Conservation (phyloP, 495 filamentous ascomycete genomes). For the Trichoderma virens region DNA sequence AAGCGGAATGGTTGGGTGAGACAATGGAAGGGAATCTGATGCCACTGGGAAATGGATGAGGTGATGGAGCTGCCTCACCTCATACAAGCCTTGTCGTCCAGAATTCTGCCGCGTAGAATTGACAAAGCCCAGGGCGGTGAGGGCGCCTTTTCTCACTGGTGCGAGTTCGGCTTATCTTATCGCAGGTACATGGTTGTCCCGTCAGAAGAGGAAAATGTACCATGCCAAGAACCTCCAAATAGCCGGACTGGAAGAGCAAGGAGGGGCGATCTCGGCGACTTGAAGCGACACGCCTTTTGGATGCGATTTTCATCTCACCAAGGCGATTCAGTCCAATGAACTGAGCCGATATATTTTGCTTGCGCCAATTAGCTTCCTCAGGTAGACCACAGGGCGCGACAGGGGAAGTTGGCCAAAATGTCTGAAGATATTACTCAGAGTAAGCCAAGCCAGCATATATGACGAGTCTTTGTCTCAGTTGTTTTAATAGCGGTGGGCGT, state of each 20-base stretch:
- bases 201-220: no score
- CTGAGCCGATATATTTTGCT: no score
- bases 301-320: neutral
- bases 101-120: neutral
- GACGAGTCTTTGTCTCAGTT: neutral
- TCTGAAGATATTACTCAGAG: constrained; percentile 6
- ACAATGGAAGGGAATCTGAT: neutral
- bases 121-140: constrained; percentile 3
- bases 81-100: neutral
- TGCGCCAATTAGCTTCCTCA: neutral
- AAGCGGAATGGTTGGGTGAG: neutral
- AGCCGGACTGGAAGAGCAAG: neutral
- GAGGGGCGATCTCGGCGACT: neutral
- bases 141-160: neutral
- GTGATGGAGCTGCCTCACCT: neutral
- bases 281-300: neutral
- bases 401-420: constrained; percentile 1
- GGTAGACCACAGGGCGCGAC: neutral
- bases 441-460: neutral
- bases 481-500: neutral
- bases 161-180: neutral
- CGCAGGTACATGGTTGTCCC: neutral
- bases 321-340: no score
- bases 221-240: no score
- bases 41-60: neutral